phyloP scores from a whole-genome alignment of 2,329 filamentous ascomycete species.

The Pseudogymnoascus sp. region DNA sequence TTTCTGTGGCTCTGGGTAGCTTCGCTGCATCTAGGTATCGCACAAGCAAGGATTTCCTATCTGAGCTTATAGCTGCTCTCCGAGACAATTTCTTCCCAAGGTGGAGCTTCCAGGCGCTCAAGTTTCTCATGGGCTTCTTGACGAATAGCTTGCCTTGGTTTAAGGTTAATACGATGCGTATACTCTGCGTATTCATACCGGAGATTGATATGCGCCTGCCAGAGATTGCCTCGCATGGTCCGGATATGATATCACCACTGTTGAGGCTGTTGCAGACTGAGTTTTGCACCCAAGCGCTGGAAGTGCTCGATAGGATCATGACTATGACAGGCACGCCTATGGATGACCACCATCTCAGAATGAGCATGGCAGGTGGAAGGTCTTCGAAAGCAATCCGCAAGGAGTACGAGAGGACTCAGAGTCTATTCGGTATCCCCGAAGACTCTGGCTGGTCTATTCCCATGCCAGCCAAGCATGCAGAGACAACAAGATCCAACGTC shows the following conservation, averaged over 20 bases:
- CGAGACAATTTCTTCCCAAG: conserved; percentile 71
- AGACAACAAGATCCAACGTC: conserved; percentile 80
- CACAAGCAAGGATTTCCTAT: conserved; percentile 66
- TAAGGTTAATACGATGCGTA: conserved; percentile 85
- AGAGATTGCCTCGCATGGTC: conserved; percentile 82
- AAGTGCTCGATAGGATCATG: conserved; percentile 91
- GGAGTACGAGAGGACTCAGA: conserved; percentile 90
- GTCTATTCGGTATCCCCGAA: conserved; percentile 92
- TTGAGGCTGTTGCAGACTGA: conserved; percentile 85
- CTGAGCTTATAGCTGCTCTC: conserved; percentile 64
- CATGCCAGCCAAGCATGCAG: conserved; percentile 81
- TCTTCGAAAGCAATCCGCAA: conserved; percentile 81
- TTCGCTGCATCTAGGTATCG: conserved; percentile 62
- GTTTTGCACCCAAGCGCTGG: conserved; percentile 83
- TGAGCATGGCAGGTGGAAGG: conserved; percentile 85
- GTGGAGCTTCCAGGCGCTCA: conserved; percentile 75
- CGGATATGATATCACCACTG: conserved; percentile 89
- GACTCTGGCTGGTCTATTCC: conserved; percentile 95
- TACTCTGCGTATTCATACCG: conserved; percentile 76
- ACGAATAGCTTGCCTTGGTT: conserved; percentile 87
- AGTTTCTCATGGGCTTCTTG: conserved; percentile 82
- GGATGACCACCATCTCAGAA: conserved; percentile 88
- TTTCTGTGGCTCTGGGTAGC: conserved; percentile 61
- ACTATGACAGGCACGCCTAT: conserved; percentile 85
- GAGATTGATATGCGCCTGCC: conserved; percentile 88